These are phyloP conservation scores for Tricholoma flavovirens DNA, from an alignment of 768 basidiomycete species.

Conservation along the genomic window DNA sequence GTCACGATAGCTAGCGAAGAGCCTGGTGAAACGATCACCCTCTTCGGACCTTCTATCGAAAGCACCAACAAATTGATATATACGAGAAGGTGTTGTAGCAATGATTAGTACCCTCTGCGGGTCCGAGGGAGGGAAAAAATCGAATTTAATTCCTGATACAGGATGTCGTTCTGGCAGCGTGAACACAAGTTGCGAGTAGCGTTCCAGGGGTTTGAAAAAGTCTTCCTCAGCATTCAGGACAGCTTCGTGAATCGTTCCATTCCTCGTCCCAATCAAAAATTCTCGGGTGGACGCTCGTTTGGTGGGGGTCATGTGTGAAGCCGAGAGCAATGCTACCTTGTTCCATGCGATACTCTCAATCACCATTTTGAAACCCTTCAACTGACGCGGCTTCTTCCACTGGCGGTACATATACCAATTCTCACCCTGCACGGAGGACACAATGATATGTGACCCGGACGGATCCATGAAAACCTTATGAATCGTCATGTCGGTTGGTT, in stretches of 20 bases:
- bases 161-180: conserved; percentile 76
- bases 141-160: conserved; percentile 81
- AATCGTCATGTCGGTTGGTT: conserved; percentile 70
- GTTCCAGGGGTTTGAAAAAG: conserved; percentile 85
- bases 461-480: conserved; percentile 89
- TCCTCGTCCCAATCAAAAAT: conserved; percentile 80
- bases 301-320: conserved; percentile 47
- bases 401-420: conserved; percentile 89
- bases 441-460: conserved; percentile 82
- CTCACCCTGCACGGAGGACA: conserved; percentile 84
- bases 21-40: conserved; percentile 61
- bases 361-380: conserved; percentile 79
- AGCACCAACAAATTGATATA: conserved; percentile 83
- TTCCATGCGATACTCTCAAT: conserved; percentile 95
- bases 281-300: conserved; percentile 60
- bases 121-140: conserved; percentile 62
- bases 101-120: conserved; percentile 65
- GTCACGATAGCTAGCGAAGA: conserved; percentile 75
- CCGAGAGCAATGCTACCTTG: conserved; percentile 55
- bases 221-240: conserved; percentile 88
- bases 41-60: conserved; percentile 70
- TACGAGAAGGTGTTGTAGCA: conserved; percentile 78
- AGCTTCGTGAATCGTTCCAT: conserved; percentile 84
- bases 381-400: conserved; percentile 50
- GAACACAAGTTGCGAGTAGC: conserved; percentile 69